phyloP scores from a whole-genome alignment of 1,284 basidiomycete species.

The Flammula alnicola region DNA sequence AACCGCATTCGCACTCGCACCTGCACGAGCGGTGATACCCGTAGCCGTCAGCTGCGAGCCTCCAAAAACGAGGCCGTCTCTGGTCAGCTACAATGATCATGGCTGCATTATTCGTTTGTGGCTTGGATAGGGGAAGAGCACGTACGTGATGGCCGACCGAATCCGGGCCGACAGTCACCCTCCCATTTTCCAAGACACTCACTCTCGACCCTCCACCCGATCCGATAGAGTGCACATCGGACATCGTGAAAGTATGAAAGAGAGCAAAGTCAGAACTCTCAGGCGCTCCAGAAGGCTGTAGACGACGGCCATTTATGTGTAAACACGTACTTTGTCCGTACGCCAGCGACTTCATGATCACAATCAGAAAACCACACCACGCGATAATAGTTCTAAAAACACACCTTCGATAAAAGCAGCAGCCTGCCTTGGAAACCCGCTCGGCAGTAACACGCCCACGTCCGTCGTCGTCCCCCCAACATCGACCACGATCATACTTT shows the following conservation, averaged over 20 bases:
- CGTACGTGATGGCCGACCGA: conserved; percentile 53
- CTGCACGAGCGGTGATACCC: conserved; percentile 50
- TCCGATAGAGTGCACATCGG: conserved; percentile 53
- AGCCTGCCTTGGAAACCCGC: conserved; percentile 56
- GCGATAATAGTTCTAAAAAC: not conserved
- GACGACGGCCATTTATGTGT: not conserved
- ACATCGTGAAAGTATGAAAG: conserved; percentile 46
- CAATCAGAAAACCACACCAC: not conserved
- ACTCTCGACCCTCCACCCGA: conserved; percentile 56
- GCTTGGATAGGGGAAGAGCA: not conserved
- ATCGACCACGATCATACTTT: conserved; percentile 48
- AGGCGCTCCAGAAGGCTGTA: no score
- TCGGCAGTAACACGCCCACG: conserved; percentile 54
- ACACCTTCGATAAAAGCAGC: conserved; percentile 49
- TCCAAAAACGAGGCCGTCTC: conserved; percentile 52
- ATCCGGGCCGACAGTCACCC: conserved; percentile 56
- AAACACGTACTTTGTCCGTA: conserved; percentile 30
- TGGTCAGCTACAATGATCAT: conserved; percentile 19
- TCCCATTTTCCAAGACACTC: conserved; percentile 28
- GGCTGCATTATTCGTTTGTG: not conserved
- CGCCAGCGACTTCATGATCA: conserved; percentile 22
- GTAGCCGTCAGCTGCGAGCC: conserved; percentile 53
- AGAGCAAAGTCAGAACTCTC: not conserved
- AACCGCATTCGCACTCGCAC: conserved; percentile 29
- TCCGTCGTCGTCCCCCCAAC: conserved; percentile 58